Conservation (phyloP, 1,139 yeast species). For the Entelexis sorbosivorans region DNA sequence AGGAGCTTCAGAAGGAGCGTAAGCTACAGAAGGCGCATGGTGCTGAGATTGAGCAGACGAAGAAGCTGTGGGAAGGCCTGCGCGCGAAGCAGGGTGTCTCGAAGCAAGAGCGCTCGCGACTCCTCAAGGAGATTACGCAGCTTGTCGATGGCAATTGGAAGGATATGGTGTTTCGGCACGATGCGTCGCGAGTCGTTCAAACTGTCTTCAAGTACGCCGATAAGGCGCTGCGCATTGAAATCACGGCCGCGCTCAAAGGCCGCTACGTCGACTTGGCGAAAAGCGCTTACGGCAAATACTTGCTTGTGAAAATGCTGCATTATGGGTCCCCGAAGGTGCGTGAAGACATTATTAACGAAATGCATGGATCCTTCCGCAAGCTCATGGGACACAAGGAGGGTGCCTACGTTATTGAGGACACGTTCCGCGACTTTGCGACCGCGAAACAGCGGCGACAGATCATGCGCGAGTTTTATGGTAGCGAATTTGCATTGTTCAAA, state of each 20-base stretch:
- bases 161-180: constrained; percentile 88
- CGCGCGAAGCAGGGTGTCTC: constrained; percentile 78
- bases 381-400: constrained; percentile 96
- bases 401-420: constrained; percentile 95
- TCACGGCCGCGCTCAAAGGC: constrained; percentile 63
- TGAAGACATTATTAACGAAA: constrained; percentile 62
- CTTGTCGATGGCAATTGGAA: constrained; percentile 39
- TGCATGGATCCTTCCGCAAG: constrained; percentile 83
- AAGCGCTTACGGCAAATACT: constrained; percentile 84
- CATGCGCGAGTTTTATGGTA: constrained; percentile 93
- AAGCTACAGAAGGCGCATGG: constrained; percentile 82
- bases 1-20: constrained; percentile 66
- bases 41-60: constrained; percentile 70
- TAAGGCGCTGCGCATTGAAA: constrained; percentile 64
- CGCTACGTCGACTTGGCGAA: constrained; percentile 74
- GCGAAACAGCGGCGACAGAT: constrained; percentile 79
- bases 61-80: constrained; percentile 80
- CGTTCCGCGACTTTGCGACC: constrained; percentile 74
- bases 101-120: constrained; percentile 61
- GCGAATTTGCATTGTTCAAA: constrained; percentile 87
- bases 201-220: constrained; percentile 79
- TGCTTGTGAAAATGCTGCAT: constrained; percentile 77
- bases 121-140: constrained; percentile 78
- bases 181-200: constrained; percentile 92
- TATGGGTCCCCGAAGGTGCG: constrained; percentile 81